A percentile compares a stretch with the other conserved stretches of the same genome.
Conservation (phyloP, 257 asterid genomes). For the Fraxinus americana region DNA sequence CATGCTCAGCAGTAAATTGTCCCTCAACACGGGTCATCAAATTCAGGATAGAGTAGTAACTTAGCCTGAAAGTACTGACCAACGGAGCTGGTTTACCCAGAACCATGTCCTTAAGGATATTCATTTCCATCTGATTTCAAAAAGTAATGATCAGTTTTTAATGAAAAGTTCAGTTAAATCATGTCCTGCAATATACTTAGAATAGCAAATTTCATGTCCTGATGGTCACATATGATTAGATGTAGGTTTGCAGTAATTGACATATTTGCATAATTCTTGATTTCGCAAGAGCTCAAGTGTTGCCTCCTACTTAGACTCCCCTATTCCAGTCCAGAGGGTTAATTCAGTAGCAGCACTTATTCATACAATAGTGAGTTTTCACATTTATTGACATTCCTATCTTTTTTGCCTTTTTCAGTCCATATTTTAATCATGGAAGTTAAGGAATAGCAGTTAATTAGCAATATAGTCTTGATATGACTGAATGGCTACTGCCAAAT, state of each 20-base stretch:
- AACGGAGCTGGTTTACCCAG: slow-evolving; percentile 98
- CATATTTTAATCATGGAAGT: background rate
- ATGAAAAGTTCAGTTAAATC: slow-evolving; percentile 8
- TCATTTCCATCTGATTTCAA: slow-evolving; percentile 87
- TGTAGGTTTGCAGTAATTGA: background rate
- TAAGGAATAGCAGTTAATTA: background rate
- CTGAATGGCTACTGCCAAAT: slow-evolving; percentile 4
- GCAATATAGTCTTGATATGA: background rate
- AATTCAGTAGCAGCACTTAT: background rate
- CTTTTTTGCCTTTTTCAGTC: background rate
- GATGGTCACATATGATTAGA: slow-evolving; percentile 13
- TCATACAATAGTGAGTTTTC: background rate
- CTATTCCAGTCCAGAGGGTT: background rate
- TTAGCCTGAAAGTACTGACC: slow-evolving; percentile 95
- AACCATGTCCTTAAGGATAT: slow-evolving; percentile 90
- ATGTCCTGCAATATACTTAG: background rate
- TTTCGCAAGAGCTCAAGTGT: background rate
- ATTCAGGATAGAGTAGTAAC: slow-evolving; percentile 92
- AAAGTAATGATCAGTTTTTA: slow-evolving; percentile 14
- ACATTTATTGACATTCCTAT: background rate
- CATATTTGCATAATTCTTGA: slow-evolving; percentile 3
- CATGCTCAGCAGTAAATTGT: slow-evolving; percentile 98
- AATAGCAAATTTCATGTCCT: slow-evolving; percentile 17
- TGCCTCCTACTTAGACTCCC: background rate
- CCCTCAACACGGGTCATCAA: slow-evolving; percentile 99